Evolutionary conservation across 352 stramenopile genomes (phyloP), one percentile per base, ranked within the genome.

Genomic region (Globisporangium polare): DNA sequence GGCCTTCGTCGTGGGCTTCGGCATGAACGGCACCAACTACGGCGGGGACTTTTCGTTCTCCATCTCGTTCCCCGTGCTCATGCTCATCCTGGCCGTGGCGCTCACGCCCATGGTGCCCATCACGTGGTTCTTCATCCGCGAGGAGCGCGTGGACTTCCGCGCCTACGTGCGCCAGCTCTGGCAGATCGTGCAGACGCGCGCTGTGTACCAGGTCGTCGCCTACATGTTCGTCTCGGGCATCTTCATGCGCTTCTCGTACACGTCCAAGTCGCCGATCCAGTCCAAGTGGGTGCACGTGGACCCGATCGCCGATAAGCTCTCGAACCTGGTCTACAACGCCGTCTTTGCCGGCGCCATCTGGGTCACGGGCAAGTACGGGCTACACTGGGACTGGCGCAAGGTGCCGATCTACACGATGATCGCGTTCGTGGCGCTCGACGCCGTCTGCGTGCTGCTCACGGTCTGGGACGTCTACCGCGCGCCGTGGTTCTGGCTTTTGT

Each of bases 311-410:
- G n/a, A n/a, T n/a, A n/a, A n/a, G n/a, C n/a, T n/a, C n/a, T n/a
- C n/a, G n/a, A n/a, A n/a, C n/a, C n/a, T n/a, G n/a, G n/a, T n/a
- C n/a, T n/a, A n/a, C n/a, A n/a, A 71, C 18, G 59, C 45, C 12
- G n/a, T 75, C 3, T 73, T 70, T 20, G 42, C 46, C 1, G 29
- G 51, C 1, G 65, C 73, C 1, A 71, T 89, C 17, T 82, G 69
- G 65, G 65, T 80, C 31, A 71, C 74, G 2, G 72, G 74, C 24
- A 86, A 77, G 46, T 88, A 78, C 53, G 78, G 78, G 17, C 70
- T 79, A 10, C 66, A 89, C 15, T 86, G 71, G 65, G 75, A 86
- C 62, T 89, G 80, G 80, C 73, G 80, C 8, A 60, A 47, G 20
- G 77, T 74, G 42, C 67, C 62, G 0, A 49, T 70, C 0, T 60